Base-by-base conservation (phyloP, 2,329 filamentous ascomycete species). In the Epichloe glyceriae region DNA sequence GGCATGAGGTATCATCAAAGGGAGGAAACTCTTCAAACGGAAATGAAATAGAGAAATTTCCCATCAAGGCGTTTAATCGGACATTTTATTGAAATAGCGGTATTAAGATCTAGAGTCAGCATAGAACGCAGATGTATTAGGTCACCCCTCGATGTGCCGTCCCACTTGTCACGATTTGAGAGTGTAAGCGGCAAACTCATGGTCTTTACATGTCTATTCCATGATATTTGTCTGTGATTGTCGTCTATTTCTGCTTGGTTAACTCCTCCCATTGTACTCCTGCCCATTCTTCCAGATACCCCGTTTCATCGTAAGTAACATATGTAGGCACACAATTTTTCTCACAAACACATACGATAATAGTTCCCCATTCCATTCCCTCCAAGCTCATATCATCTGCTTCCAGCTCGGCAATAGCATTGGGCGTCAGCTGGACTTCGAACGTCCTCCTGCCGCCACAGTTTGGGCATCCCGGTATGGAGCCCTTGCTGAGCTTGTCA, bases 341-440 rank as follows among this genome's bases (percentile, higher is more conserved):
- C 56, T 77, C 80, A 65, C 93, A 98, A 7, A 94, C 88, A 0
- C 82, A 89, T 38, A 97, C 73, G 52, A 98, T 80, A 8, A 98
- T 78, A 0, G 89, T 97, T 0, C 91, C 91, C 93, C 93, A 98
- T 61, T 98, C 93, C 93, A 98, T 98, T 0, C 90, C 93, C 72
- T 95, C 76, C 19, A 84, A 61, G 39, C 78, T 79, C 58, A 82
- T 65, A 51, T 85, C 82, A 41, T 90, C 86, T 2, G 78, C 82
- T 71, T 97, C 93, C 50, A 97, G 72, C 72, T 94, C 86, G 33
- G 82, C 80, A 60, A 98, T 98, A 3, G 89, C 84, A 63, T 95
- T 86, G 40, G 93, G 93, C 57, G 85, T 90, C 56, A 98, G 72
- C 73, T 98, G 93, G 52, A 95, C 74, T 73, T 98, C 93, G 64